A percentile compares a stretch with the other conserved stretches of the same genome.
Evolutionary conservation across 2,329 filamentous ascomycete species (phyloP).

Genomic region (Aureobasidium namibiae): DNA sequence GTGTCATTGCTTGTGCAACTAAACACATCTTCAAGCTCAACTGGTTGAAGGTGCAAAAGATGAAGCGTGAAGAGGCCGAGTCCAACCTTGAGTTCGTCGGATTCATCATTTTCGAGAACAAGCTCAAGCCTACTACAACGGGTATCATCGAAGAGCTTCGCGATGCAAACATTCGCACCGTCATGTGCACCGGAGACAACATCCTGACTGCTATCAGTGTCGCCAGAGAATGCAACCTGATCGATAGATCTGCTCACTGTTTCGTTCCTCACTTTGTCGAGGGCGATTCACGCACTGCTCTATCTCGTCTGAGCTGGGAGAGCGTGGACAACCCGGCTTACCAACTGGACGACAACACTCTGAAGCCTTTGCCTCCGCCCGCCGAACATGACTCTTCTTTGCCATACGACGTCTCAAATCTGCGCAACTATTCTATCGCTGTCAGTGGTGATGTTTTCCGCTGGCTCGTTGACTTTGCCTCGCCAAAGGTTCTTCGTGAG

Average conservation of each 20-base stretch:
- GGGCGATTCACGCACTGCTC: conserved; percentile 65
- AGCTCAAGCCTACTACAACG: conserved; percentile 81
- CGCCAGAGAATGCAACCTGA: conserved; percentile 77
- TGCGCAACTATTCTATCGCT: conserved; percentile 80
- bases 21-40: conserved; percentile 81
- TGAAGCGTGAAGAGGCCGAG: conserved; percentile 80
- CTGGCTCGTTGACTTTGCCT: conserved; percentile 89
- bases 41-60: conserved; percentile 92
- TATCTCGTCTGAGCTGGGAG: conserved; percentile 75
- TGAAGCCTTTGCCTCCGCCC: conserved; percentile 68
- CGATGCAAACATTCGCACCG: conserved; percentile 73
- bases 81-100: conserved; percentile 77
- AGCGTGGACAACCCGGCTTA: conserved; percentile 82
- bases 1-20: conserved; percentile 90
- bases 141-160: conserved; percentile 73
- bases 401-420: conserved; percentile 73
- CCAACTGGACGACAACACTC: conserved; percentile 67
- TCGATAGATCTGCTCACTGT: conserved; percentile 74
- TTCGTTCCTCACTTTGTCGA: conserved; percentile 85
- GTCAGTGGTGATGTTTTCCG: conserved; percentile 91
- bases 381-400: conserved; percentile 70
- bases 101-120: conserved; percentile 99
- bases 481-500: conserved; percentile 68
- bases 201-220: conserved; percentile 96
- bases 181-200: conserved; percentile 98